A percentile compares a stretch with the other conserved stretches of the same genome.
Conservation (phyloP, 345 rosid species). For the Populus simonii region DNA sequence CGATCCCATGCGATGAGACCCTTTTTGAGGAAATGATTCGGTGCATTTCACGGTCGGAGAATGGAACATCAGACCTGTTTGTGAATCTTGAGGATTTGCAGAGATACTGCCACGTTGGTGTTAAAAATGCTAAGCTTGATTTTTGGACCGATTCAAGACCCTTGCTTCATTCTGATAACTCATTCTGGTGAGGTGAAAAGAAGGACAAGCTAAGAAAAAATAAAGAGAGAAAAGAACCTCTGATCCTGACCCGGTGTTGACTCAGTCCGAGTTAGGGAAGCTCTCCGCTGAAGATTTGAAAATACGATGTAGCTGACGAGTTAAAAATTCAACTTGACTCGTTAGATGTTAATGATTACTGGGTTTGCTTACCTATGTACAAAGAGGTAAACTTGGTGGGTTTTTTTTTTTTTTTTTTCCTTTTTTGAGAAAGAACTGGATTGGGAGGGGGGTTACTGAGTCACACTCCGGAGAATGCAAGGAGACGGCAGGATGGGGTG, state of each 20-base stretch:
- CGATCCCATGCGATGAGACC: slow-evolving; percentile 86
- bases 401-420: not conserved
- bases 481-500: slow-evolving; percentile 18
- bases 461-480: not conserved
- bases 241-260: slow-evolving; percentile 34
- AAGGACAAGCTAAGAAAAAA: not conserved
- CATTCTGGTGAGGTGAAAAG: slow-evolving; percentile 38
- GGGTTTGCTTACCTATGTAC: not conserved
- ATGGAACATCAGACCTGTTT: slow-evolving; percentile 44
- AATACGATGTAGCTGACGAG: slow-evolving; percentile 1
- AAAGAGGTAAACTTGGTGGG: not conserved
- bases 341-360: not conserved
- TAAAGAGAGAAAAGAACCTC: not conserved
- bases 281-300: not conserved
- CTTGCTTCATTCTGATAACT: slow-evolving; percentile 55
- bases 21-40: slow-evolving; percentile 74
- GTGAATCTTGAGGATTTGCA: slow-evolving; percentile 55
- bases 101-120: slow-evolving; percentile 52
- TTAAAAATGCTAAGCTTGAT: slow-evolving; percentile 38
- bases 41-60: slow-evolving; percentile 63
- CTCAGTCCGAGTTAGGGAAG: slow-evolving; percentile 15
- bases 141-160: slow-evolving; percentile 77
- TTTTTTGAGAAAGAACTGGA: not conserved
- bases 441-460: not conserved
- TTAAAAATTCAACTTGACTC: not conserved